Evolutionary conservation across 371 early-diverging fungal species (phyloP), one percentile per base, ranked within the genome.

Genomic region (Coemansia sp.): DNA sequence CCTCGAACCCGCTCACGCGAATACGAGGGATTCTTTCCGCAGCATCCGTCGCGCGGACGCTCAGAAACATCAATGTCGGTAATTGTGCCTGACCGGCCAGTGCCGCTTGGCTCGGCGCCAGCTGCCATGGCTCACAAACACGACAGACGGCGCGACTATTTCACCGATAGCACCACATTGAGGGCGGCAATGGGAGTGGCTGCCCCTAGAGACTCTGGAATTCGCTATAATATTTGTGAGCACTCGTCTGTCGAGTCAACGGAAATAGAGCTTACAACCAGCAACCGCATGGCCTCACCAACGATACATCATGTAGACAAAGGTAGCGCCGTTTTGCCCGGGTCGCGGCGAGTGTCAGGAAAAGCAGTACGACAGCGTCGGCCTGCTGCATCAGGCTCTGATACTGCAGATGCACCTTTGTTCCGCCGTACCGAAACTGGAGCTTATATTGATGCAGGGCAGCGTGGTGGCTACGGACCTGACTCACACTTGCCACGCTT

Each of bases 71-170:
- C 69, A 18, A 63, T 68, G 72, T 42, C 71, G 2, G 71, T 66
- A 21, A 31, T 70, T 13, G 58, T 70, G 37, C 71, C 71, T 24
- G 67, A 70, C 24, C 59, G 50, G 62, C 71, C 71, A 24, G 53
- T 26, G 21, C 78, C 74, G 31, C 51, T 78, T 37, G 61, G 79
- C 56, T 68, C 71, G 6, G 73, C 66, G 18, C 79, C 79, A 7
- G 64, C 66, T 2, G 64, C 73, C 11, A 72, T 72, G 61, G 75
- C 75, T 13, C 48, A 66, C 27, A 64, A 45, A 27, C 69, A 73
- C 45, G 73, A 76, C 52, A 61, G 77, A 21, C 64, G 77, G 34
- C 74, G 74, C 31, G 77, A 76, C 59, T 76, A 68, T 39, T 76
- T 63, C 53, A 68, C 73, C 0, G 77, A 76, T 61, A 67, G 56